A percentile compares a stretch with the other conserved stretches of the same genome.
Evolutionary conservation across 805 yeast species (phyloP).

Genomic region (Saccharomycopsis guyanensis): DNA sequence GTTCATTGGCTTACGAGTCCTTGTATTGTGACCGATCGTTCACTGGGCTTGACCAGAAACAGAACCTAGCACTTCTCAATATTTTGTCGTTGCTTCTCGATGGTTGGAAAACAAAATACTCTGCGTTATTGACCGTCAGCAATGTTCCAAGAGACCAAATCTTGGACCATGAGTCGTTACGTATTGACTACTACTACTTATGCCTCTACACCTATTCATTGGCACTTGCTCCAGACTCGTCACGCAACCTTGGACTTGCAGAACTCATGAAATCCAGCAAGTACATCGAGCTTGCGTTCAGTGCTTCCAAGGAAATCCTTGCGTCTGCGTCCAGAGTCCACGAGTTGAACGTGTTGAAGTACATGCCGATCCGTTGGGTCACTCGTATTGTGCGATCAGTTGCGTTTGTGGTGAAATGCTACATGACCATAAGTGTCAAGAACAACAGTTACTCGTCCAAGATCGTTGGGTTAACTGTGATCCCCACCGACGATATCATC

Average conservation of each 20-base stretch:
- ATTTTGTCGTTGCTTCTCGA: constrained; percentile 71
- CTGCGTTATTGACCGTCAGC: constrained; percentile 44
- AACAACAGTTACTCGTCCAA: constrained; percentile 31
- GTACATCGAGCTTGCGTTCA: constrained; percentile 74
- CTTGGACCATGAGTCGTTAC: constrained; percentile 61
- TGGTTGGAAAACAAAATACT: constrained; percentile 67
- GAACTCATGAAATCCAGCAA: constrained; percentile 67
- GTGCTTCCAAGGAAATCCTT: constrained; percentile 75
- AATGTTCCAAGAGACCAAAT: constrained; percentile 30
- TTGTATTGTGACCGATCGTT: constrained; percentile 57
- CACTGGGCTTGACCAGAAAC: constrained; percentile 43
- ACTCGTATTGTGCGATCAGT: constrained; percentile 80
- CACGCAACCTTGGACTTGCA: constrained; percentile 43
- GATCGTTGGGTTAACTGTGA: constrained; percentile 50
- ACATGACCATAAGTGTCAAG: constrained; percentile 43
- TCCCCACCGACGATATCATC: constrained; percentile 64
- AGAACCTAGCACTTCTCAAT: constrained; percentile 61
- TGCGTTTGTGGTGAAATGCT: constrained; percentile 83
- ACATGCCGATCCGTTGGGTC: constrained; percentile 91
- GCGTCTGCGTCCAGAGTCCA: constrained; percentile 65
- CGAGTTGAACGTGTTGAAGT: constrained; percentile 51
- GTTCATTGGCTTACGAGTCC: constrained; percentile 77
- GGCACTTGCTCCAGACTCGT: constrained; percentile 37
- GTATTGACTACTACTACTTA: constrained; percentile 79
- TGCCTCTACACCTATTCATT: constrained; percentile 77